A percentile compares a stretch with the other conserved stretches of the same genome.
Conservation (phyloP, 2,329 filamentous ascomycete species). For the Monilinia vaccinii-corymbosi region DNA sequence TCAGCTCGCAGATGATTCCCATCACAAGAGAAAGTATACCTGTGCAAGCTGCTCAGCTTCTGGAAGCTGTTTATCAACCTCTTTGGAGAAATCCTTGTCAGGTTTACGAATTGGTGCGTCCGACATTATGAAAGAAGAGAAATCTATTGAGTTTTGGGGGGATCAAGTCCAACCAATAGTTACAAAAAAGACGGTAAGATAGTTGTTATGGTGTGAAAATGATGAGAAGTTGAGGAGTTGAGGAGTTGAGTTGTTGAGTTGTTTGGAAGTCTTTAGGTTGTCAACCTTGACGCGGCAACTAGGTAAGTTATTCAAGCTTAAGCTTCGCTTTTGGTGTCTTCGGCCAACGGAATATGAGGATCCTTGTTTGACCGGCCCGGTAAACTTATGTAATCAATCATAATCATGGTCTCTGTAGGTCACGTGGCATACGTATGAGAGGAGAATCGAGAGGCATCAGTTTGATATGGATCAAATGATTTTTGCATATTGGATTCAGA, state of each 20-base stretch:
- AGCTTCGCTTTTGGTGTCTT: background rate
- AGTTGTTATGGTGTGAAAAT: background rate
- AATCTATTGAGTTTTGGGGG: background rate
- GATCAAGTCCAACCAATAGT: background rate
- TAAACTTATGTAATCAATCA: background rate
- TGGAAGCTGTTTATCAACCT: slow-evolving; percentile 83
- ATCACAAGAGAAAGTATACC: slow-evolving; percentile 39
- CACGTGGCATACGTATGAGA: too few species aligned
- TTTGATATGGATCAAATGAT: too few species aligned
- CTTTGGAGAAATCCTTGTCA: slow-evolving; percentile 98
- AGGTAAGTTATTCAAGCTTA: background rate
- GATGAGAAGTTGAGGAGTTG: background rate
- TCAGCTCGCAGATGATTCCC: background rate
- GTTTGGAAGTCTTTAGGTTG: slow-evolving; percentile 8
- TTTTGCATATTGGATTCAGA: too few species aligned
- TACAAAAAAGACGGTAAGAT: background rate
- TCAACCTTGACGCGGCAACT: slow-evolving; percentile 11
- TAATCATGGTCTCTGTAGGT: too few species aligned
- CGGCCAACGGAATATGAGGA: background rate
- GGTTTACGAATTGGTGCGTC: slow-evolving; percentile 39
- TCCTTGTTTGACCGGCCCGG: too few species aligned
- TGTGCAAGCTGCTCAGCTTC: slow-evolving; percentile 85
- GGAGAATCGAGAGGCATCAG: too few species aligned
- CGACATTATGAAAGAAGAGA: slow-evolving; percentile 25
- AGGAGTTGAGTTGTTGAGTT: background rate